Evolutionary conservation across 2,329 filamentous ascomycete species (phyloP).

Genomic region (Colletotrichum caudatum): DNA sequence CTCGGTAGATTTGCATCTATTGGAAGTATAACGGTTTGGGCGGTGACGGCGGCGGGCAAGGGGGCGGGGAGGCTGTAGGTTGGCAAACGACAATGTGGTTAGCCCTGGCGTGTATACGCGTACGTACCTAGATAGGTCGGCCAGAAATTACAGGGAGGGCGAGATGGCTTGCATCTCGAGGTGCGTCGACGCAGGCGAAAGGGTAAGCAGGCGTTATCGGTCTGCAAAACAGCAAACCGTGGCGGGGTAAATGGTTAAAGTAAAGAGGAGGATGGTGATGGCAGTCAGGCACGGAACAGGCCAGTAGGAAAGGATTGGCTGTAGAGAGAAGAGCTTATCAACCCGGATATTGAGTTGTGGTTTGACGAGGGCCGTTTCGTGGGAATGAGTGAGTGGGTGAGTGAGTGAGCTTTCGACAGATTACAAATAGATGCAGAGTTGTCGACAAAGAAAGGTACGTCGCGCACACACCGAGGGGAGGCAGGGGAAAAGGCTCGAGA

Average conservation of each 20-base stretch:
- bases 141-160: conserved; percentile 4
- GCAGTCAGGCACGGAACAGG: conserved; percentile 9
- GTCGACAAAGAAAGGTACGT: not conserved
- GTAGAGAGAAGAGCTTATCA: not conserved
- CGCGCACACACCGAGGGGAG: not conserved
- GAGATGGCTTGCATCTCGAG: not conserved
- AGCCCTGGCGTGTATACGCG: conserved; percentile 1
- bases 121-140: not conserved
- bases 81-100: conserved; percentile 28
- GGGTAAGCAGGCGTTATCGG: not conserved
- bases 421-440: not conserved
- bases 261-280: conserved; percentile 1
- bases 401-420: not conserved
- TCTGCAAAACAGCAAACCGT: not conserved
- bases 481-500: conserved; percentile 12
- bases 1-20: conserved; percentile 33
- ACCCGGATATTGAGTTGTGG: conserved; percentile 33
- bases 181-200: not conserved
- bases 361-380: conserved; percentile 32
- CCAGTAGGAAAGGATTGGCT: not conserved
- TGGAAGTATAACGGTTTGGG: conserved; percentile 37
- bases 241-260: not conserved
- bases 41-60: conserved; percentile 14
- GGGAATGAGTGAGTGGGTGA: not conserved
- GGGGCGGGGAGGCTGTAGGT: conserved; percentile 32